A percentile compares a stretch with the other conserved stretches of the same genome.
Evolutionary conservation across 176 grass and related monocot genomes (phyloP).

Genomic region (Oryza australiensis): DNA sequence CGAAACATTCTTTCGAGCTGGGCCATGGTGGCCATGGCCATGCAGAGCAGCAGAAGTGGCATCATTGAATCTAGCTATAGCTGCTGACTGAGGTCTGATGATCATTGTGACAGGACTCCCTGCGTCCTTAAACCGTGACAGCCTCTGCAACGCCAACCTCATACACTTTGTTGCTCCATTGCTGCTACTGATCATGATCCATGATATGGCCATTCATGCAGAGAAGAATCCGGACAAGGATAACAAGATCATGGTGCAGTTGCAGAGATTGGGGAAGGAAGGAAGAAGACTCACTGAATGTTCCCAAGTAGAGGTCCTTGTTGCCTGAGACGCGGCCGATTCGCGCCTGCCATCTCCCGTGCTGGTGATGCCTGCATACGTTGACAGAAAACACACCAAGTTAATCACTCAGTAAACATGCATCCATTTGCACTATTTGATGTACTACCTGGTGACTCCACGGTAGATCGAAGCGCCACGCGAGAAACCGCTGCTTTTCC

Average conservation of each 20-base stretch:
- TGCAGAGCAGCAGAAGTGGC: constrained; percentile 10
- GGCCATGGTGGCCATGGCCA: constrained; percentile 3
- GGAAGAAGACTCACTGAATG: constrained; percentile 50
- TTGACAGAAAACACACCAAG: background rate
- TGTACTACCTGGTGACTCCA: constrained; percentile 57
- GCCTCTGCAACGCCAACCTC: constrained; percentile 33
- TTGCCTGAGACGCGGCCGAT: constrained; percentile 87
- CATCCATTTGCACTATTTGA: background rate
- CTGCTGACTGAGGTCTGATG: constrained; percentile 34
- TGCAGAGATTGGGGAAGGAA: background rate
- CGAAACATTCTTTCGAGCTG: constrained; percentile 66
- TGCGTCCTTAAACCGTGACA: constrained; percentile 57
- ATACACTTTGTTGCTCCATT: background rate
- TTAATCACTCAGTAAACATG: background rate
- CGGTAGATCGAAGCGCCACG: constrained; percentile 78
- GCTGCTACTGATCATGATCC: constrained; percentile 21
- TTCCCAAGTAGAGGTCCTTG: constrained; percentile 84
- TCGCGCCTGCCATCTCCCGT: constrained; percentile 79
- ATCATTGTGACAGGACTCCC: constrained; percentile 79
- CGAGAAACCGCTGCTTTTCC: constrained; percentile 80
- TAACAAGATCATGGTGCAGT: background rate
- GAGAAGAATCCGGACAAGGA: background rate
- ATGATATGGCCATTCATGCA: constrained; percentile 43
- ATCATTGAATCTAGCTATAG: constrained; percentile 54
- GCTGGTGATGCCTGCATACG: constrained; percentile 67